Evolutionary conservation across 2,329 filamentous ascomycete species (phyloP).

Genomic region (Xylariales sp.): DNA sequence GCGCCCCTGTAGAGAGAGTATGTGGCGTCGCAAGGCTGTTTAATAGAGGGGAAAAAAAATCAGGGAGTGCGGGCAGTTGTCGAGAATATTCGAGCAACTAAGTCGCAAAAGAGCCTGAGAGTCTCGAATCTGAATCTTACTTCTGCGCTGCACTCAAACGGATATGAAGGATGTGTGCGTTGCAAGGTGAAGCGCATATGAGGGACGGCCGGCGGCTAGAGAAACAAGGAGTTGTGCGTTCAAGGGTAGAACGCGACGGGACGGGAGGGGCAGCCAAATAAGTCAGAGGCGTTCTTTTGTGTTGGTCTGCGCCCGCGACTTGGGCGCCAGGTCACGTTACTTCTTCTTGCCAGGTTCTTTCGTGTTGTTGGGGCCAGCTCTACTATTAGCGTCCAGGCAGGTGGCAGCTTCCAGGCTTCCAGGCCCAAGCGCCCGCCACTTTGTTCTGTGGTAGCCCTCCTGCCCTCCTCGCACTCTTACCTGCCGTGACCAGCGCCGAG

Average conservation of each 20-base stretch:
- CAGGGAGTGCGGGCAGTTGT: neutral
- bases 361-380: neutral
- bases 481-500: no score
- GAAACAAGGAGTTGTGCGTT: constrained; percentile 4
- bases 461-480: no score
- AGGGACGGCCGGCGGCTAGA: constrained; percentile 5
- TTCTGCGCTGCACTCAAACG: neutral
- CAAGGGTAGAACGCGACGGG: constrained; percentile 5
- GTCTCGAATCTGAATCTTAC: neutral
- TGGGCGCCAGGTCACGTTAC: constrained; percentile 11
- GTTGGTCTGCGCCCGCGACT: constrained; percentile 4
- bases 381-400: neutral
- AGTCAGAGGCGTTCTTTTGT: constrained; percentile 2
- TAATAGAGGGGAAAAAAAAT: neutral
- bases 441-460: no score
- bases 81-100: neutral
- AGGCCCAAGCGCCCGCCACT: neutral
- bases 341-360: neutral
- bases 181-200: constrained; percentile 7
- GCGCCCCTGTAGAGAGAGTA: constrained; percentile 1
- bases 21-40: neutral
- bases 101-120: neutral
- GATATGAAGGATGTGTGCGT: neutral
- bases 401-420: neutral
- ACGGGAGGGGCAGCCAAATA: constrained; percentile 2